Percentiles rank a stretch among this genome's conserved stretches.
phyloP scores from a whole-genome alignment of 306 rosid species.

The Trifolium pratense region DNA sequence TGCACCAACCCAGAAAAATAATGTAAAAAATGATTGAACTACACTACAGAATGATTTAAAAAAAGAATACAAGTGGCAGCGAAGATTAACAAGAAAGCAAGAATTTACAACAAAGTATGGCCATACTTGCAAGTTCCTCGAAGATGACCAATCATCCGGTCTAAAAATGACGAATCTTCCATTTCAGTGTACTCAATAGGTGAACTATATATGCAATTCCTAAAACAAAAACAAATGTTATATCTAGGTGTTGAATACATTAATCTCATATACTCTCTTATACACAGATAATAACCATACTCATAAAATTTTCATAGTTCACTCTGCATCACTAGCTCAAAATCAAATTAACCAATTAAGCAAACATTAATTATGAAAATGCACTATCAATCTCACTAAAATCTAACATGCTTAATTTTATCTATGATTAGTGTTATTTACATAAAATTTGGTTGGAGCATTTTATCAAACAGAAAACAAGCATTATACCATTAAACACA shows the following conservation, averaged over 20 bases:
- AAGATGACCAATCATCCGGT: conserved; percentile 65
- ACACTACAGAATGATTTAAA: background rate
- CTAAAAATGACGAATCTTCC: conserved; percentile 67
- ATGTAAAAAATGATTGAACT: background rate
- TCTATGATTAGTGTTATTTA: background rate
- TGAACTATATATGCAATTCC: conserved; percentile 37
- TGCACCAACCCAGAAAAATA: no score
- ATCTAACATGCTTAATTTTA: background rate
- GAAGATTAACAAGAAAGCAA: conserved; percentile 6
- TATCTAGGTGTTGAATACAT: background rate
- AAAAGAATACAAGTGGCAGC: background rate
- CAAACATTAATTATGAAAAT: background rate
- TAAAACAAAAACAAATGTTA: conserved; percentile 32
- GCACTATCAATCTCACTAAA: conserved; percentile 10
- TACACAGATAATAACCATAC: conserved; percentile 17
- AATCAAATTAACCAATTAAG: conserved; percentile 6
- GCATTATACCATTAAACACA: conserved; percentile 6
- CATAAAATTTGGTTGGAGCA: conserved; percentile 6
- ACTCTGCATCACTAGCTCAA: background rate
- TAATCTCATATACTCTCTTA: conserved; percentile 7
- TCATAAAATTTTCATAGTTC: conserved; percentile 8
- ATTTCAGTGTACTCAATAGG: conserved; percentile 39
- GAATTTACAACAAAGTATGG: conserved; percentile 1
- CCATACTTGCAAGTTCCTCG: conserved; percentile 84
- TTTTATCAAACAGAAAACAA: conserved; percentile 28